These are phyloP conservation scores for Fusarium aywerte DNA, from an alignment of 2,329 filamentous ascomycete genomes.

Conservation along the genomic window DNA sequence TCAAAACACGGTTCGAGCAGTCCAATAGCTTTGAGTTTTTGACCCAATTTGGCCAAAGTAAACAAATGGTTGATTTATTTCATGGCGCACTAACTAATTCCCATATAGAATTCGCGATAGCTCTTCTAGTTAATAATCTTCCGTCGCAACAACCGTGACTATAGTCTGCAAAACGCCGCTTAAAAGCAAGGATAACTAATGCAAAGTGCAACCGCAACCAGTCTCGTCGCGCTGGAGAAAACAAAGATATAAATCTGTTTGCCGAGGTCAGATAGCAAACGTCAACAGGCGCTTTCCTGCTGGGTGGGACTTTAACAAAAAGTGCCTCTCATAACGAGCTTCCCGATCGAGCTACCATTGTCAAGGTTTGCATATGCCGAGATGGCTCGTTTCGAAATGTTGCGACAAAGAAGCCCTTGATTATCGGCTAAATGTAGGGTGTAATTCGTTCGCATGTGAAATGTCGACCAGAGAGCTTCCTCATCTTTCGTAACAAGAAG, in stretches of 20 bases:
- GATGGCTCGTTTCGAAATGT: constrained; percentile 2
- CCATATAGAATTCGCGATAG: background rate
- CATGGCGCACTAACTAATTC: background rate
- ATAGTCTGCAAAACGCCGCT: background rate
- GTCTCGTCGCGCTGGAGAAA: background rate
- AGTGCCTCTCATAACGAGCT: constrained; percentile 7
- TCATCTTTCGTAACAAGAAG: background rate
- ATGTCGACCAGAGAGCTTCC: background rate
- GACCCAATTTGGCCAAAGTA: background rate
- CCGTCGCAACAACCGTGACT: background rate
- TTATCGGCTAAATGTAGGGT: background rate
- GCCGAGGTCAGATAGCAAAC: background rate
- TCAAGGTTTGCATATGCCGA: constrained; percentile 24
- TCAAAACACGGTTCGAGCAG: background rate
- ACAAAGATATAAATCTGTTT: background rate
- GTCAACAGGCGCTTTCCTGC: constrained; percentile 1
- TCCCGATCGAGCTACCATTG: constrained; percentile 24
- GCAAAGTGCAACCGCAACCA: background rate
- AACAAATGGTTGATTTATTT: background rate
- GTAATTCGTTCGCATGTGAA: constrained; percentile 15
- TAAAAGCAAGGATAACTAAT: background rate
- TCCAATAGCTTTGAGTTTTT: background rate
- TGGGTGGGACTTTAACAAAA: constrained; percentile 16
- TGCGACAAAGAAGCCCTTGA: background rate
- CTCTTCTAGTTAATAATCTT: background rate